Base-by-base conservation (phyloP, 306 rosid genomes). In the Quercus alba region DNA sequence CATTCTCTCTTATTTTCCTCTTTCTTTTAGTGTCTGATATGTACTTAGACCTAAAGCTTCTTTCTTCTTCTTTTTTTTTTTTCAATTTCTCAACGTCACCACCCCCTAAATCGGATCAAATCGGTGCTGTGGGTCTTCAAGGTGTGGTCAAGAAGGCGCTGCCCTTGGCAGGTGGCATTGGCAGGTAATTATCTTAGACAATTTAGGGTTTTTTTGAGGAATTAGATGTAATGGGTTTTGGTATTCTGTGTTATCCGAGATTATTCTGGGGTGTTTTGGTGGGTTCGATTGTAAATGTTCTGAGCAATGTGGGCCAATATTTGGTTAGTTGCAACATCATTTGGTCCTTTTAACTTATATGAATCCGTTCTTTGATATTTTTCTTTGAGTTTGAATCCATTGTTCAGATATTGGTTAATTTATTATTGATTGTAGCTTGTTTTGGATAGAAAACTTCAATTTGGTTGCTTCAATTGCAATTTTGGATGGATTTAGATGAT, bases 121-220 rank as follows among this genome's bases (percentile, higher is more conserved):
- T 95, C 97, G 2, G 99, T 93, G 7, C 97, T 17, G 98, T 95
- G 58, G 99, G 98, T 64, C 94, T 95, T 3, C 98, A 88, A 74
- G 99, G 99, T 2, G 99, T 95, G 14, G 98, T 95, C 35, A 95
- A 95, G 89, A 95, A 95, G 81, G 99, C 94, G 97, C 91, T 30
- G 99, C 98, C 1, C 79, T 91, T 4, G 99, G 98, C 52, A 94
- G 98, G 0, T 95, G 99, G 99, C 99, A 93, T 91, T 95, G 98
- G 97, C 99, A 93, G 92, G 99, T 93, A 89, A 88, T 19, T 92
- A 69, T 68, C 67, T 70, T 15, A 21, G 46, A 51, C 52, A 41
- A 28, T 78, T 70, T 33, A 63, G 35, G 56, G 15, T 38, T 51
- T 75, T 23, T 4, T 21, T 41, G 4, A 23, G 19, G 66, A 81